Conservation (phyloP, 192 early-diverging fungal genomes). For the Coemansia furcata region DNA sequence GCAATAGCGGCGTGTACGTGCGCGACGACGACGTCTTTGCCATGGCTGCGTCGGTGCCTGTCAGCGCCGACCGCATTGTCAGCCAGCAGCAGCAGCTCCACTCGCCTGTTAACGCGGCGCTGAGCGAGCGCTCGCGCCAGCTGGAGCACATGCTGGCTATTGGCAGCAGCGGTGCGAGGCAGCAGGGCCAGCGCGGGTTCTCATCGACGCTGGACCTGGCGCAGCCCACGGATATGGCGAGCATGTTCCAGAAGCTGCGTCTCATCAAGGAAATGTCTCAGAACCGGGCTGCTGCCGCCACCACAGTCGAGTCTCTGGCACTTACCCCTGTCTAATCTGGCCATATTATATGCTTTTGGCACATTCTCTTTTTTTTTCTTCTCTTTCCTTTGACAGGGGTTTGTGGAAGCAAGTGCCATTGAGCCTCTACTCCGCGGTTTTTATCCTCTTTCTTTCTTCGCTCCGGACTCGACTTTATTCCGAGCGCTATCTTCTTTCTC, state of each 20-base stretch:
- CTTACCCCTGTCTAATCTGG: slow-evolving; percentile 39
- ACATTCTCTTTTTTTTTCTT: slow-evolving; percentile 8
- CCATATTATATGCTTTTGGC: slow-evolving; percentile 42
- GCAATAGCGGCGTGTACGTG: not conserved
- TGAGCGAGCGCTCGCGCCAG: slow-evolving; percentile 42
- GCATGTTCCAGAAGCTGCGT: slow-evolving; percentile 48
- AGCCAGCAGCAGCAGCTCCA: slow-evolving; percentile 11
- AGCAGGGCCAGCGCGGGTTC: not conserved
- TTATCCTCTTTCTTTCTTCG: not conserved
- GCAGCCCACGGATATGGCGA: slow-evolving; percentile 20
- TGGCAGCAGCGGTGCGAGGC: not conserved
- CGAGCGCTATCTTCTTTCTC: not conserved
- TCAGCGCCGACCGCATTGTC: slow-evolving; percentile 10
- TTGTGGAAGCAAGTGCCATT: not conserved
- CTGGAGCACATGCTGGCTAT: slow-evolving; percentile 31
- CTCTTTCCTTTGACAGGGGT: slow-evolving; percentile 3
- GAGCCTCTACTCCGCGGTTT: too few relatives aligned
- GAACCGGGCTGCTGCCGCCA: slow-evolving; percentile 8
- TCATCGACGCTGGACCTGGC: slow-evolving; percentile 21
- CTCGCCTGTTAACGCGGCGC: slow-evolving; percentile 7
- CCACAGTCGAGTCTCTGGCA: slow-evolving; percentile 14
- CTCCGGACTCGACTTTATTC: not conserved
- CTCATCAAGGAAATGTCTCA: slow-evolving; percentile 33
- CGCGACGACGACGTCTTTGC: slow-evolving; percentile 46
- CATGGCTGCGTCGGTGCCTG: not conserved